Evolutionary conservation across 2,329 filamentous ascomycete species (phyloP).

Genomic region (Fusarium oligoseptatum): DNA sequence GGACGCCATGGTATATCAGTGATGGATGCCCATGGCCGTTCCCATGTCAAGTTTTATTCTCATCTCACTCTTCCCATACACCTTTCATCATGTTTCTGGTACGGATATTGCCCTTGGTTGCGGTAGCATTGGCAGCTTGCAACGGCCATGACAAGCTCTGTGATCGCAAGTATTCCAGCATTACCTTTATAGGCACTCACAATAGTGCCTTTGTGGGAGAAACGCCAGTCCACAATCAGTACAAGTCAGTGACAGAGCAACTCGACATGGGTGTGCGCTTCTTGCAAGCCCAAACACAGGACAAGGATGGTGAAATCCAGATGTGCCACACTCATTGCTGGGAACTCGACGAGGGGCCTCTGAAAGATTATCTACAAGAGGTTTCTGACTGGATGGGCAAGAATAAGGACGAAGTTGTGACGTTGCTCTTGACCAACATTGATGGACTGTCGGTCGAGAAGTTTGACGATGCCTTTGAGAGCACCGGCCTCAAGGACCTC

Average conservation of each 20-base stretch:
- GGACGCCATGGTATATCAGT: slow-evolving; percentile 4
- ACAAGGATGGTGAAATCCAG: slow-evolving; percentile 63
- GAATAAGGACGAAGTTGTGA: slow-evolving; percentile 72
- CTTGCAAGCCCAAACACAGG: slow-evolving; percentile 74
- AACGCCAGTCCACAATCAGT: slow-evolving; percentile 69
- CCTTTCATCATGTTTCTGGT: slow-evolving; percentile 31
- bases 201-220: slow-evolving; percentile 74
- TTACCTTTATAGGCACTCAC: slow-evolving; percentile 74
- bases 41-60: neutral
- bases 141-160: slow-evolving; percentile 71
- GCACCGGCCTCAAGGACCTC: slow-evolving; percentile 67
- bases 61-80: neutral
- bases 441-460: slow-evolving; percentile 69
- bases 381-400: slow-evolving; percentile 72
- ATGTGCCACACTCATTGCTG: slow-evolving; percentile 76
- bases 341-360: slow-evolving; percentile 69
- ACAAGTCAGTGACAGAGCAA: slow-evolving; percentile 68
- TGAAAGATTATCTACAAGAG: slow-evolving; percentile 67
- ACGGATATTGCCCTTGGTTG: slow-evolving; percentile 31
- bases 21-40: neutral
- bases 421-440: slow-evolving; percentile 72
- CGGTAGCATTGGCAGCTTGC: slow-evolving; percentile 55
- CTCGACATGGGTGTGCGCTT: slow-evolving; percentile 73
- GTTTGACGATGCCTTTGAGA: slow-evolving; percentile 67
- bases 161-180: slow-evolving; percentile 67